Conservation (phyloP, 345 rosid genomes). For the Pistacia integerrima region DNA sequence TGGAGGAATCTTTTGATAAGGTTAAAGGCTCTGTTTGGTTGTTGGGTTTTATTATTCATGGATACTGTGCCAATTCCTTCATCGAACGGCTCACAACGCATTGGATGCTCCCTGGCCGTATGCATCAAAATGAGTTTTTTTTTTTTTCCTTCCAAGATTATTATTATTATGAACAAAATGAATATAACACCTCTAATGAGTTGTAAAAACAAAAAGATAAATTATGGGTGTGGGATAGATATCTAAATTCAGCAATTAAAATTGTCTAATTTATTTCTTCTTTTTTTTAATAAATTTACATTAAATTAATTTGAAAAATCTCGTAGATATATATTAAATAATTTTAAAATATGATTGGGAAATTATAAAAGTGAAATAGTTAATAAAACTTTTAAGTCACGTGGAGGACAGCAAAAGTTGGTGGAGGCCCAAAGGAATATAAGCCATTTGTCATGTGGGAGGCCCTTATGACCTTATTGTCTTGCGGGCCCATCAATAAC, state of each 20-base stretch:
- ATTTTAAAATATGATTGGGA: no score
- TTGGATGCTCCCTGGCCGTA: not conserved
- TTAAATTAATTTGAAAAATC: no score
- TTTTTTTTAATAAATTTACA: no score
- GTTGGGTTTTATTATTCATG: not conserved
- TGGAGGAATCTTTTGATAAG: conserved; percentile 6
- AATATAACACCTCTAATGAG: no score
- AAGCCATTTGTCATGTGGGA: not conserved
- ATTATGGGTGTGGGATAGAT: no score
- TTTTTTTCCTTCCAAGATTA: not conserved
- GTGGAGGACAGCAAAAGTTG: not conserved
- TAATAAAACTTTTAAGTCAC: not conserved
- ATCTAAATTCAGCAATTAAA: no score
- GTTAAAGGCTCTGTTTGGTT: not conserved
- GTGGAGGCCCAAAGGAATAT: not conserved
- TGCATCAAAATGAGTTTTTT: not conserved
- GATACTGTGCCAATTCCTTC: not conserved
- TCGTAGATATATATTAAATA: no score
- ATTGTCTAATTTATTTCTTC: no score
- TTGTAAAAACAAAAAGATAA: no score
- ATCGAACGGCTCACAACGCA: not conserved
- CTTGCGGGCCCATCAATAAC: not conserved
- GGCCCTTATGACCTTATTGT: not conserved
- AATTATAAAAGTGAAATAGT: not conserved
- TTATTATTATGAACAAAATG: not conserved